Evolutionary conservation across 2,329 filamentous ascomycete species (phyloP), one percentile per base, ranked within the genome.

Genomic region (Nemania sp.): DNA sequence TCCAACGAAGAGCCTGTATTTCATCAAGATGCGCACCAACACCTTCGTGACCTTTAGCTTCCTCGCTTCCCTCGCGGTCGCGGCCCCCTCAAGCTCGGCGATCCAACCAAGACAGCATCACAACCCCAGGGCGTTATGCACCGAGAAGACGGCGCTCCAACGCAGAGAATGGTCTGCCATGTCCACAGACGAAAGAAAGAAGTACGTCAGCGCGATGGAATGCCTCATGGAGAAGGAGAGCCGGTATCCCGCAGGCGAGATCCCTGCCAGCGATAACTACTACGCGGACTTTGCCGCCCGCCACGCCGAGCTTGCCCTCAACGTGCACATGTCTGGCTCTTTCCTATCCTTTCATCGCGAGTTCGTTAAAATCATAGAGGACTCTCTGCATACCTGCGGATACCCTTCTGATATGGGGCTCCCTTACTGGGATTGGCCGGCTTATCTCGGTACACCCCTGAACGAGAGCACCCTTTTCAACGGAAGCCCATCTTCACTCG

Each of bases 401-500:
- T 35, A 35, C 6, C 32, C 32, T 2, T 26, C n/a, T 10, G 53
- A 38, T 20, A 41, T 41, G 53, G 53, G 53, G 24, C 53, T 38
- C 13, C 53, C 53, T 2, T 56, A 56, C 15, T 56, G 54, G 54
- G 22, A 56, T 13, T 56, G 54, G 54, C 10, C 35, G 6, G 22
- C 15, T 10, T 56, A 55, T 20, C 4, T 43, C 8, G 35, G 18
- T 11, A 35, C 32, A 35, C 35, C 20, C 20, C 20, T 55, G 10
- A 43, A 8, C 54, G 35, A 26, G 35, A 43, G 38, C 22, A 41
- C 54, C 20, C 35, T 56, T 15, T 56, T 56, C 20, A 35, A 56
- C 22, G 53, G 53, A 8, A 26, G 20, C 22, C 20, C 32, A 27
- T 43, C 8, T 3, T 56, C 53, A 2, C 32, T 56, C 11, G 53